Base-by-base conservation (phyloP, 2,329 filamentous ascomycete species). In the Alternaria atra region DNA sequence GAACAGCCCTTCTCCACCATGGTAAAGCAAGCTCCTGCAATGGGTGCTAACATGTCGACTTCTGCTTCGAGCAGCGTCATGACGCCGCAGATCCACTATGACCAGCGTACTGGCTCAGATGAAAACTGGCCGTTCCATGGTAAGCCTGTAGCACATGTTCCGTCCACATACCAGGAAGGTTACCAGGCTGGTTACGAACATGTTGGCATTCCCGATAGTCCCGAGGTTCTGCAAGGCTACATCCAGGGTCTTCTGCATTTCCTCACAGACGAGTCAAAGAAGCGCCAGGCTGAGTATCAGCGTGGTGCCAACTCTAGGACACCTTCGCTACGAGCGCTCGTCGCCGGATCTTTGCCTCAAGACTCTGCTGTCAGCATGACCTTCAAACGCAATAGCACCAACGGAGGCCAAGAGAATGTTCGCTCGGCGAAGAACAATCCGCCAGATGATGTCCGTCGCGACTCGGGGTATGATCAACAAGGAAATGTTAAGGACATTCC, bases 131-230 rank as follows among this genome's bases (percentile, higher is more conserved):
- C 64, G 0, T 65, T 70, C 43, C 52, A 66, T 12, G 58, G 63
- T 20, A 73, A 71, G 43, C 59, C 64, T 9, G 60, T 68, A 4
- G 52, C 55, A 13, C 68, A 75, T 51, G 61, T 71, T 12, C 71
- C 73, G 15, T 71, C 70, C 9, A 79, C 75, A n/a, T 79, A 76
- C 35, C 76, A 79, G 55, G 75, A 79, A 54, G 76, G 75, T 1
- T 79, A 73, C n/a, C 76, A 79, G 55, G 75, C 75, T 17, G 76
- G 76, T 12, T 73, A 75, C n/a, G 69, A 75, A 39, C 76, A 77
- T 44, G 56, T 73, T 39, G 75, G 73, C 13, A 71, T 79, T 55
- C 72, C 75, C 9, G 70, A 73, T 44, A 70, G 60, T 35, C 61
- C 64, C 2, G 76, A 77, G 25, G 73, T 77, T n/a, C 52, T 79